Evolutionary conservation across 2,329 filamentous ascomycete species (phyloP), one percentile per base, ranked within the genome.

Genomic region (Penicillium sumatraense): DNA sequence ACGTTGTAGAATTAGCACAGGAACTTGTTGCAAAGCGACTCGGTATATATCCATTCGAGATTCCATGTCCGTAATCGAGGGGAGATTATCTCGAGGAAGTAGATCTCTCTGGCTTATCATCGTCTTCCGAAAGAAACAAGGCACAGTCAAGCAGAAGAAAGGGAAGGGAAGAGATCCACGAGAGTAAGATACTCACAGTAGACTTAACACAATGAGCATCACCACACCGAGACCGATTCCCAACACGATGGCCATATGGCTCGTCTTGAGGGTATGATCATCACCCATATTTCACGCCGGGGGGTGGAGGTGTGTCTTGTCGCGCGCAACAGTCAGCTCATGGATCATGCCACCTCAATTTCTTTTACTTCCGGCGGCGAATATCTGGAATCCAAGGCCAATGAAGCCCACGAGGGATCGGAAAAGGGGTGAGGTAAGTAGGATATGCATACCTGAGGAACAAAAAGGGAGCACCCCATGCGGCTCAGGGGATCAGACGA

Each of bases 141-240:
- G 20, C 20, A 20, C 47, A 14, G 26, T 21, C 18, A 24, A 35
- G 38, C 24, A 44, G 36, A 53, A 26, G 31, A 14, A 51, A 21
- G 2, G 14, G 14, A 14, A 35, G 14, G 14, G n/a, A 48, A 10
- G 21, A 14, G 20, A 51, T n/a, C n/a, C n/a, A 44, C 35, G 31
- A n/a, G 9, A 11, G 41, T 35, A 31, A n/a, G n/a, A 27, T 29
- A 63, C 68, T 60, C 54, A 72, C 70, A 72, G 56, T 46, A 71
- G 59, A 61, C 70, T 71, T 54, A 70, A 56, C 29, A 70, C 61
- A 40, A 72, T 71, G 7, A 72, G 51, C 38, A 65, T 46, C 20
- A 71, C 66, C 6, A 72, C 61, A 18, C 68, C 68, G 8, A 72
- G 65, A 9, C 68, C 69, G 46, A 71, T 65, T 3, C 68, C 70